Conservation (phyloP, 306 rosid genomes). For the Pyrus betulifolia region DNA sequence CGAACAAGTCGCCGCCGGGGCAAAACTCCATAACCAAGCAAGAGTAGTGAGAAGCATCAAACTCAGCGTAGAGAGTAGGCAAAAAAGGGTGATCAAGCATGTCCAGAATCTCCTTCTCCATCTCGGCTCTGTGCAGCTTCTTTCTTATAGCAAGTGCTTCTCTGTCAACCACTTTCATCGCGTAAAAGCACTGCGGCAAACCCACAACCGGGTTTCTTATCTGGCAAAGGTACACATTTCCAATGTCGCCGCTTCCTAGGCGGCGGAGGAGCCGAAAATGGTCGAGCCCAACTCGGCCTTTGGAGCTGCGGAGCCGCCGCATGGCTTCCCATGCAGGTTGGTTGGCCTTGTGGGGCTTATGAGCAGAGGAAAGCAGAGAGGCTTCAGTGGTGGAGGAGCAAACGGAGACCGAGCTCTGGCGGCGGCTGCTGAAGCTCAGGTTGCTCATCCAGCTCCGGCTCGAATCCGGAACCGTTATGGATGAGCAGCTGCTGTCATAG, state of each 20-base stretch:
- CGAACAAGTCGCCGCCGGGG: constrained; percentile 91
- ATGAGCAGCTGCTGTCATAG: constrained; percentile 77
- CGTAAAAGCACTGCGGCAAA: constrained; percentile 62
- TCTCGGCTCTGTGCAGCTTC: constrained; percentile 73
- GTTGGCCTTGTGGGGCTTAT: constrained; percentile 90
- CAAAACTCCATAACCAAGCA: constrained; percentile 98
- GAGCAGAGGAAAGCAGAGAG: constrained; percentile 16
- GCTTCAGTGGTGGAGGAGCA: constrained; percentile 38
- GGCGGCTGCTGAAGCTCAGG: constrained; percentile 76
- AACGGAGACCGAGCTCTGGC: constrained; percentile 59
- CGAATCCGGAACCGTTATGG: constrained; percentile 70
- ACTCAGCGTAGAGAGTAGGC: constrained; percentile 78
- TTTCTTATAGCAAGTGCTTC: constrained; percentile 85
- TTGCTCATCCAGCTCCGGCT: constrained; percentile 83
- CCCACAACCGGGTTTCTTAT: constrained; percentile 68
- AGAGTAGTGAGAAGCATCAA: constrained; percentile 93
- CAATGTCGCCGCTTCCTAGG: constrained; percentile 83
- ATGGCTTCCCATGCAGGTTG: constrained; percentile 87
- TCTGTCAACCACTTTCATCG: constrained; percentile 95
- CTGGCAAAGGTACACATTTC: constrained; percentile 88
- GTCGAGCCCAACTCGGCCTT: constrained; percentile 69
- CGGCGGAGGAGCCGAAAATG: constrained; percentile 74
- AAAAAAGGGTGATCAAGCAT: constrained; percentile 92
- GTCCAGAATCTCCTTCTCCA: constrained; percentile 79
- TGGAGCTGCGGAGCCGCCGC: constrained; percentile 44